These are phyloP conservation scores for Mortierella sp. DNA, from an alignment of 371 early-diverging fungal genomes.

Conservation along the genomic window DNA sequence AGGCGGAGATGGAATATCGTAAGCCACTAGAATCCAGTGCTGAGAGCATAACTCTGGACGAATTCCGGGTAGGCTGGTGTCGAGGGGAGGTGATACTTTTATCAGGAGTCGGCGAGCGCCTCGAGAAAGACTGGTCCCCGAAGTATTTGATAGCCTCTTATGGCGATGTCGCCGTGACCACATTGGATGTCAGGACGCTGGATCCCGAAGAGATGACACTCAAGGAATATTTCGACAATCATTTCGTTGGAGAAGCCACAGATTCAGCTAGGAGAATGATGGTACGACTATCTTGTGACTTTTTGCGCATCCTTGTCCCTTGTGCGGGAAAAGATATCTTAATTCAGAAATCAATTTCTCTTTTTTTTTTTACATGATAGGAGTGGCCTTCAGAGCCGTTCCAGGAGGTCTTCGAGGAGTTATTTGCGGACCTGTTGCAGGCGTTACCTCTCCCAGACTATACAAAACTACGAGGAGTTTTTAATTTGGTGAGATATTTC, in stretches of 20 bases:
- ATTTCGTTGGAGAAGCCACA: neutral
- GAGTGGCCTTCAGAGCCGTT: slow-evolving; percentile 80
- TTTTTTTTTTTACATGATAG: slow-evolving; percentile 45
- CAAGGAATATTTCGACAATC: neutral
- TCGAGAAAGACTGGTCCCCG: slow-evolving; percentile 60
- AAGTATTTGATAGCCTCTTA: slow-evolving; percentile 52
- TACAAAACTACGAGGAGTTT: slow-evolving; percentile 64
- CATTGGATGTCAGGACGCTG: slow-evolving; percentile 60
- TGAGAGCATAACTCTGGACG: slow-evolving; percentile 23
- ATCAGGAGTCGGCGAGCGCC: slow-evolving; percentile 30
- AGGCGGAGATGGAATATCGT: neutral
- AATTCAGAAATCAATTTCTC: neutral
- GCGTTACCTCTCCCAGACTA: slow-evolving; percentile 73
- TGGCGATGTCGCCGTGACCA: slow-evolving; percentile 55
- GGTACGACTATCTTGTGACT: neutral
- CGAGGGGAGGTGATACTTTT: slow-evolving; percentile 60
- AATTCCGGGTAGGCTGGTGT: slow-evolving; percentile 61
- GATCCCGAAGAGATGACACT: slow-evolving; percentile 13
- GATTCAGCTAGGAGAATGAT: neutral
- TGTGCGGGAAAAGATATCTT: neutral
- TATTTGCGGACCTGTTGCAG: slow-evolving; percentile 66
- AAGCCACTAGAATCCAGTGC: slow-evolving; percentile 2
- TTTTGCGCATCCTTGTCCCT: neutral
- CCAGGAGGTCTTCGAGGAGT: slow-evolving; percentile 61
- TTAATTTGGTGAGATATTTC: slow-evolving; percentile 74